Evolutionary conservation across 805 yeast species (phyloP).

Genomic region (Metschnikowia bowlesiae): DNA sequence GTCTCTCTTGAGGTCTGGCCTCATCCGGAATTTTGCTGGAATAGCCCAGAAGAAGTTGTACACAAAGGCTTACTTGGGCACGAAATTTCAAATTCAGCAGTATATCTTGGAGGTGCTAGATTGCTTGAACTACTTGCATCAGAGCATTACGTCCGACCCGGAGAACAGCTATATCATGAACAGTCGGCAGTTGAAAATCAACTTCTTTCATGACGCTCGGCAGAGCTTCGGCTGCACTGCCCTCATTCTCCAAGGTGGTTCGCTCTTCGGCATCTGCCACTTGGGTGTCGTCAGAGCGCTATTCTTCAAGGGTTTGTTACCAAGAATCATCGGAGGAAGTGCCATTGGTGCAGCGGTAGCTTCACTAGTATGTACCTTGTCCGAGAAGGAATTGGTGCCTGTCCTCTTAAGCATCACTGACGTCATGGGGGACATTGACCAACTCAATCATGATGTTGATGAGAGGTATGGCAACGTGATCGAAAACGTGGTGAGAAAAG

Average conservation of each 20-base stretch:
- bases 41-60: slow-evolving; percentile 75
- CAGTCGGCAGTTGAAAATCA: slow-evolving; percentile 56
- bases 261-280: slow-evolving; percentile 90
- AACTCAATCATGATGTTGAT: slow-evolving; percentile 50
- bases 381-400: slow-evolving; percentile 59
- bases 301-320: slow-evolving; percentile 69
- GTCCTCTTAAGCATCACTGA: slow-evolving; percentile 36
- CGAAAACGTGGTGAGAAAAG: slow-evolving; percentile 70
- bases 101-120: slow-evolving; percentile 72
- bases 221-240: slow-evolving; percentile 91
- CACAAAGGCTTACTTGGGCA: slow-evolving; percentile 80
- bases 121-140: slow-evolving; percentile 59
- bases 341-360: slow-evolving; percentile 95
- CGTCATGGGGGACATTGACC: slow-evolving; percentile 41
- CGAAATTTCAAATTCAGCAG: slow-evolving; percentile 83
- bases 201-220: slow-evolving; percentile 79
- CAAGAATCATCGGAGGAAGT: slow-evolving; percentile 83
- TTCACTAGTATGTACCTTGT: slow-evolving; percentile 70
- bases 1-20: slow-evolving; percentile 73
- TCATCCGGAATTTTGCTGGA: slow-evolving; percentile 87
- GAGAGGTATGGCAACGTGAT: slow-evolving; percentile 64
- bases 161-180: slow-evolving; percentile 37
- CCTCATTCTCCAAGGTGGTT: slow-evolving; percentile 88
- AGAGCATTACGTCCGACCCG: slow-evolving; percentile 29
- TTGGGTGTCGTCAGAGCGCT: slow-evolving; percentile 86